phyloP scores from a whole-genome alignment of 2,329 filamentous ascomycete genomes.

The Lizonia empirigonia region DNA sequence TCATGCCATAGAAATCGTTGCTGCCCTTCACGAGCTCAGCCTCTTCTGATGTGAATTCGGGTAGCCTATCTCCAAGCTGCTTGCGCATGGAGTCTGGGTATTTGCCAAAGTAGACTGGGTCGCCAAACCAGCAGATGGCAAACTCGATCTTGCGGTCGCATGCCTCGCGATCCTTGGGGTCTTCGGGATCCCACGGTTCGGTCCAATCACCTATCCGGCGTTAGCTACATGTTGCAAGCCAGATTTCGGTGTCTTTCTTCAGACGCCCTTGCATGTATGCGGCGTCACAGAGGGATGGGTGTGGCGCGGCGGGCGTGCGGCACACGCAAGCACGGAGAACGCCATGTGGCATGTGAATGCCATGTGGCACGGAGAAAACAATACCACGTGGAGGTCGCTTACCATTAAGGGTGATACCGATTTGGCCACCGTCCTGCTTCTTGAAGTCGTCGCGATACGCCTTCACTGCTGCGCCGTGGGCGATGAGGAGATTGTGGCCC shows the following conservation, averaged over 20 bases:
- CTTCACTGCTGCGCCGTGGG: constrained; percentile 81
- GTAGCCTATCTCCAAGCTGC: constrained; percentile 79
- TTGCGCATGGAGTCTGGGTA: constrained; percentile 84
- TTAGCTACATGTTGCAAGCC: constrained; percentile 4
- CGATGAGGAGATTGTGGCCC: constrained; percentile 79
- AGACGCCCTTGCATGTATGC: constrained; percentile 1
- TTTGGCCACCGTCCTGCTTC: constrained; percentile 71
- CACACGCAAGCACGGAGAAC: constrained; percentile 6
- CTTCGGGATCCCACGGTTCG: constrained; percentile 80
- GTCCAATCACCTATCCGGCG: constrained; percentile 69
- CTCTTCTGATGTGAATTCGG: constrained; percentile 75
- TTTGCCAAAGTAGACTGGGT: constrained; percentile 82
- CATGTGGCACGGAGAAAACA: constrained; percentile 11
- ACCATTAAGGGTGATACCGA: constrained; percentile 87
- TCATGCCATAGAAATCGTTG: constrained; percentile 95
- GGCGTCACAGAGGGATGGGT: constrained; percentile 3
- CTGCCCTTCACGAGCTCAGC: constrained; percentile 76
- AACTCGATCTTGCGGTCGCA: constrained; percentile 84
- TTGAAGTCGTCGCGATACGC: constrained; percentile 85
- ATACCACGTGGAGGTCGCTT: constrained; percentile 38
- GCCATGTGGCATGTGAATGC: constrained; percentile 7
- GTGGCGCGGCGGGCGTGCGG: neutral
- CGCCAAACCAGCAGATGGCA: constrained; percentile 84
- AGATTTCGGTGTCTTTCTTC: constrained; percentile 1
- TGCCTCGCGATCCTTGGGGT: constrained; percentile 76